A percentile compares a stretch with the other conserved stretches of the same genome.
Evolutionary conservation across 1,139 yeast species (phyloP).

Genomic region (Sugiyamaella sp.): DNA sequence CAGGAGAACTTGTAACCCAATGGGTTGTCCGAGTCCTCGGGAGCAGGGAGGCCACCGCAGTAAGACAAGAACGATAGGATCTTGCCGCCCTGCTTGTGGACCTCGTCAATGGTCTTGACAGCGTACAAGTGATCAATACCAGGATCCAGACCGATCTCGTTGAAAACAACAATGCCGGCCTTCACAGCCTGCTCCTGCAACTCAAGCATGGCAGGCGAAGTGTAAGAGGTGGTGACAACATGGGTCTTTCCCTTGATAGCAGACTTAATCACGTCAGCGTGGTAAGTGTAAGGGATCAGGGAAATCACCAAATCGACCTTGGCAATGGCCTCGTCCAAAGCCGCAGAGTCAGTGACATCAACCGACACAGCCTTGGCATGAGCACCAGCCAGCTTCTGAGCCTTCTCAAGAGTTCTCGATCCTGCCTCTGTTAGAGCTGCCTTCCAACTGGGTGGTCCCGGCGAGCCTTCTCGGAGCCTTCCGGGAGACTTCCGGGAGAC

Average conservation of each 20-base stretch:
- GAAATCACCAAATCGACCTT: conserved; percentile 87
- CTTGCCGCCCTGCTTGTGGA: conserved; percentile 88
- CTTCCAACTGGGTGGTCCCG: too few species aligned
- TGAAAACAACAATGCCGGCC: conserved; percentile 54
- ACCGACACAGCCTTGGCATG: conserved; percentile 81
- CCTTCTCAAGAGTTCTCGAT: conserved; percentile 87
- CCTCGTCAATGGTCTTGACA: conserved; percentile 96
- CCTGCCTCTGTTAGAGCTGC: too few species aligned
- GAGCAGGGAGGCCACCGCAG: conserved; percentile 99
- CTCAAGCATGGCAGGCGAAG: conserved; percentile 76
- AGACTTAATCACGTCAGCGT: conserved; percentile 87
- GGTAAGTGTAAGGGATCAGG: conserved; percentile 93
- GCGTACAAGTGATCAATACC: conserved; percentile 99
- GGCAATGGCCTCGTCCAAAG: conserved; percentile 76
- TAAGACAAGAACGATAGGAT: conserved; percentile 90
- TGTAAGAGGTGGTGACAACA: conserved; percentile 95
- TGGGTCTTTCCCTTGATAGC: conserved; percentile 90
- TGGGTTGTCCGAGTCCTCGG: conserved; percentile 96
- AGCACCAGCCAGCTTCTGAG: conserved; percentile 81
- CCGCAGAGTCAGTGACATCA: conserved; percentile 79
- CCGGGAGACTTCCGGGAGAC: not conserved
- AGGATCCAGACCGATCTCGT: conserved; percentile 75
- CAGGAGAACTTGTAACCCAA: conserved; percentile 98
- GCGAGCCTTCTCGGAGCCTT: too few species aligned
- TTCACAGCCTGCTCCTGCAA: conserved; percentile 49